A percentile compares a stretch with the other conserved stretches of the same genome.
These are phyloP conservation scores for Cerrena zonata DNA, from an alignment of 1,284 basidiomycete species.

Conservation along the genomic window DNA sequence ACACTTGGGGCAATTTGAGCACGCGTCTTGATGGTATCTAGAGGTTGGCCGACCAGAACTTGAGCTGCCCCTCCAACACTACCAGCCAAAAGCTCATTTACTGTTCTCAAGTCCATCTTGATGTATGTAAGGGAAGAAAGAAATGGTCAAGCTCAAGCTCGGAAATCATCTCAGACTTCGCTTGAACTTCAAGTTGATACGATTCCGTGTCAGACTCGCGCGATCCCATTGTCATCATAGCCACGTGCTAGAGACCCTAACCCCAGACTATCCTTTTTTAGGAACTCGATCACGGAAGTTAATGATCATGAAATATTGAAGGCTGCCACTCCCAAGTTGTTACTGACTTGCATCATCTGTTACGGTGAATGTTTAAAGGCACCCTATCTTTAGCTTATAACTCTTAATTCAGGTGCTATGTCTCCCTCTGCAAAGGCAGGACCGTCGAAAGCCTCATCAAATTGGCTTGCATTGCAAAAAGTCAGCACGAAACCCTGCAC, in stretches of 20 bases:
- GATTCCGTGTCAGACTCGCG: no score
- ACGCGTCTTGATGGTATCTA: constrained; percentile 83
- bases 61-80: constrained; percentile 75
- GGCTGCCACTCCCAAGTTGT: no score
- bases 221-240: no score
- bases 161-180: no score
- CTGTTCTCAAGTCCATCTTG: constrained; percentile 37
- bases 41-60: constrained; percentile 81
- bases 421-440: not conserved
- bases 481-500: constrained; percentile 4
- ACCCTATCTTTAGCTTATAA: no score
- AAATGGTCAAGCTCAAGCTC: not conserved
- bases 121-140: not conserved
- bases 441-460: constrained; percentile 9
- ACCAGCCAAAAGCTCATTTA: constrained; percentile 73
- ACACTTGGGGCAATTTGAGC: constrained; percentile 74
- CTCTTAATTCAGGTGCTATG: no score
- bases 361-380: no score
- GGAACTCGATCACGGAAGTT: no score
- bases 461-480: constrained; percentile 16
- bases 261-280: no score
- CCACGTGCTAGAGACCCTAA: constrained; percentile 1
- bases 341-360: no score
- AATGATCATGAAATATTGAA: no score
- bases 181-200: no score